Percentiles rank a stretch among this genome's conserved stretches.
These are phyloP conservation scores for Stropharia rugosoannulata DNA, from an alignment of 768 basidiomycete genomes.

Conservation along the genomic window DNA sequence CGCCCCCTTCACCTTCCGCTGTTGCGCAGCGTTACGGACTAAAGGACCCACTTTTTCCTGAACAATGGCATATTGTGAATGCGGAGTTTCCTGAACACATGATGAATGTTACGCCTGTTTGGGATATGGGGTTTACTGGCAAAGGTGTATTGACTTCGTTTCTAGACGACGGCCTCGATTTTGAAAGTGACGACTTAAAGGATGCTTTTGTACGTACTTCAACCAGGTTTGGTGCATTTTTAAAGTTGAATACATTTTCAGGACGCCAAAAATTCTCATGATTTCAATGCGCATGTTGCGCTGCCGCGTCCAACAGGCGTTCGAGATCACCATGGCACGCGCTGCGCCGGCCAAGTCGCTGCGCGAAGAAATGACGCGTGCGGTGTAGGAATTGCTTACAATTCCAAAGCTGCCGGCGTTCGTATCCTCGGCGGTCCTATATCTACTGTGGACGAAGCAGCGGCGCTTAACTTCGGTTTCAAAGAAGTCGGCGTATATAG, in stretches of 20 bases:
- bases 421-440: conserved; percentile 94
- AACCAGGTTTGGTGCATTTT: background rate
- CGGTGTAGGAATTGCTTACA: conserved; percentile 91
- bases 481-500: conserved; percentile 89
- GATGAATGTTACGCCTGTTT: conserved; percentile 89
- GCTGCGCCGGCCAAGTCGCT: conserved; percentile 95
- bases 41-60: conserved; percentile 74
- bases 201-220: conserved; percentile 80
- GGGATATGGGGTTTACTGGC: conserved; percentile 89
- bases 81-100: conserved; percentile 73
- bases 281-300: conserved; percentile 91
- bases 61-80: conserved; percentile 96
- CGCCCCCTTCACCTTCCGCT: conserved; percentile 37
- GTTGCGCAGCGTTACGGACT: conserved; percentile 63
- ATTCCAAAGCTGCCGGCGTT: conserved; percentile 86
- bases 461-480: conserved; percentile 90
- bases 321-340: conserved; percentile 95
- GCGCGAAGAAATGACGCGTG: conserved; percentile 91
- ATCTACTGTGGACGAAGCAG: conserved; percentile 92
- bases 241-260: conserved; percentile 31
- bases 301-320: conserved; percentile 81
- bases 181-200: conserved; percentile 78
- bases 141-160: conserved; percentile 81
- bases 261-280: conserved; percentile 86
- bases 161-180: conserved; percentile 94